Evolutionary conservation across 129 eudicot species (phyloP).

Genomic region (Ambrosia trifida): DNA sequence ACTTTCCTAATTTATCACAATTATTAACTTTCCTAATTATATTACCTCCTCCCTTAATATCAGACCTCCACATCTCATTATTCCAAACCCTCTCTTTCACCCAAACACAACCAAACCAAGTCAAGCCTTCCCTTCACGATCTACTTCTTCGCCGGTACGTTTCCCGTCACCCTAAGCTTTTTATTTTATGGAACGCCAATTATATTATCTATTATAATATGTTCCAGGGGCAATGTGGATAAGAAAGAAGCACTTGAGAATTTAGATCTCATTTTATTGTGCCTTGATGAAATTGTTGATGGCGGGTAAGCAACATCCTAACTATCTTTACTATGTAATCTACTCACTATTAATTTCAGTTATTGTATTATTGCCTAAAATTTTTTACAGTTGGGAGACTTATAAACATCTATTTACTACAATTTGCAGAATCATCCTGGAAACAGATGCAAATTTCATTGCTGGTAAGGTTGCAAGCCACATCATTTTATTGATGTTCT

Average conservation of each 20-base stretch:
- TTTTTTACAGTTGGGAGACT: not conserved
- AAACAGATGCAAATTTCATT: slow-evolving; percentile 79
- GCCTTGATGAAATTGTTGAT: slow-evolving; percentile 96
- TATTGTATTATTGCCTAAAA: not conserved
- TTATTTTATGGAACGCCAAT: not conserved
- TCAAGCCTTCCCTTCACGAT: no score
- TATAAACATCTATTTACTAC: not conserved
- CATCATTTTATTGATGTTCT: no score
- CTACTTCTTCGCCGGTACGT: no score
- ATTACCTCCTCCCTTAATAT: no score
- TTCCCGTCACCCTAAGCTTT: not conserved
- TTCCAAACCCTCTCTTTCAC: no score
- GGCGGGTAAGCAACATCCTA: slow-evolving; percentile 62
- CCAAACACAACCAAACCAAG: no score
- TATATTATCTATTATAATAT: not conserved
- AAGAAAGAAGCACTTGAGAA: slow-evolving; percentile 93
- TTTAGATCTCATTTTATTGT: slow-evolving; percentile 80
- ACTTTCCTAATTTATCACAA: no score
- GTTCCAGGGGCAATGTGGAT: slow-evolving; percentile 72
- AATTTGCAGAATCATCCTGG: slow-evolving; percentile 64
- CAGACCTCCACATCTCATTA: no score
- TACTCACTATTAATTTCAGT: not conserved
- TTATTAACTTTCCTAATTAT: no score
- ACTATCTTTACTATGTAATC: not conserved
- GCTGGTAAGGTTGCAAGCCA: slow-evolving; percentile 85